phyloP scores from a whole-genome alignment of 352 stramenopile genomes.

The Globisporangium echinulatum region DNA sequence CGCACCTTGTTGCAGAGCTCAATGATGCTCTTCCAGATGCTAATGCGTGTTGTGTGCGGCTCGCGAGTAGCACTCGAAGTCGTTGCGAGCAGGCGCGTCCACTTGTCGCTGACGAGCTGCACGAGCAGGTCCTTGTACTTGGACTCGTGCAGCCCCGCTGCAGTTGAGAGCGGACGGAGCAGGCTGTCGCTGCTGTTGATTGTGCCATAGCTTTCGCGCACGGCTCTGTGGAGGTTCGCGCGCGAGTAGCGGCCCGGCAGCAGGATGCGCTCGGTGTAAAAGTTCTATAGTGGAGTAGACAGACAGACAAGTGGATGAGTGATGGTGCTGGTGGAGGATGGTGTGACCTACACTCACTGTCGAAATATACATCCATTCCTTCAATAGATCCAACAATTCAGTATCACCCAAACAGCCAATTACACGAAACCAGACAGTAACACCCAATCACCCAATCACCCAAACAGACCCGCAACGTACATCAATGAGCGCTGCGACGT shows the following conservation, averaged over 20 bases:
- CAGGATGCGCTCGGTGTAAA: conserved; percentile 51
- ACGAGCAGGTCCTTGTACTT: conserved; percentile 65
- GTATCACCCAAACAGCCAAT: not conserved
- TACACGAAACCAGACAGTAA: not conserved
- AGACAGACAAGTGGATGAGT: no score
- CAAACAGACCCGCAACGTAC: conserved; percentile 11
- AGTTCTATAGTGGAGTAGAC: conserved; percentile 20
- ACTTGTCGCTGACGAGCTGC: conserved; percentile 25
- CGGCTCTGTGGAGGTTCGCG: conserved; percentile 55
- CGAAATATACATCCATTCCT: not conserved
- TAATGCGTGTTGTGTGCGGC: conserved; percentile 19
- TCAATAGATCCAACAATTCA: not conserved
- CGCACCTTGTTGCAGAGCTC: conserved; percentile 51
- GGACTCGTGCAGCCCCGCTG: conserved; percentile 27
- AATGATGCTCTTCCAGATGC: conserved; percentile 60
- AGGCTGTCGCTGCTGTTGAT: conserved; percentile 13
- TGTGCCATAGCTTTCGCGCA: conserved; percentile 35
- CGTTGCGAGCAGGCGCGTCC: no score
- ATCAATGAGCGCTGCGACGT: conserved; percentile 32
- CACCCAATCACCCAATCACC: no score
- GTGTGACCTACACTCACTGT: not conserved
- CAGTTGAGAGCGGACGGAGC: no score
- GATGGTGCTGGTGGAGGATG: no score
- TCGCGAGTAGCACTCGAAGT: no score
- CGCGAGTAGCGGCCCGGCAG: conserved; percentile 60